A percentile compares a stretch with the other conserved stretches of the same genome.
Conservation (phyloP, 108 stramenopile species). For the Tribonema minus region DNA sequence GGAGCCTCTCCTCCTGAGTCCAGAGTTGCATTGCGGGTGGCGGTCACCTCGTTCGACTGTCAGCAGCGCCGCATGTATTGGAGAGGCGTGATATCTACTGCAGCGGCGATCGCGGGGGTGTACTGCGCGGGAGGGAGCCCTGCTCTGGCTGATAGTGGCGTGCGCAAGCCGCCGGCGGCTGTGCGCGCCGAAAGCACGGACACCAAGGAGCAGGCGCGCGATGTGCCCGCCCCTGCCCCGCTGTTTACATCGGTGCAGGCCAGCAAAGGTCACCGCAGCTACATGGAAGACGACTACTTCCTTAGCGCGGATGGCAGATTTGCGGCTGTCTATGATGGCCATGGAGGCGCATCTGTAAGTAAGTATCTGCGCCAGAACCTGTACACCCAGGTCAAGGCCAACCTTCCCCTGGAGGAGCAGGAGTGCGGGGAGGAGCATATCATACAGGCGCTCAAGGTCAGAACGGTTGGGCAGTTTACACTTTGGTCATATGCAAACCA, state of each 20-base stretch:
- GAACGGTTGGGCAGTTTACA: background rate
- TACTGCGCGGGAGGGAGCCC: background rate
- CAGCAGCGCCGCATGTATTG: too few species aligned
- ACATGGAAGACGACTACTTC: constrained; percentile 48
- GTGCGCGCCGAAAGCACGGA: background rate
- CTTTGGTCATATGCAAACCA: too few species aligned
- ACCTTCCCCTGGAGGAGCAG: constrained; percentile 7
- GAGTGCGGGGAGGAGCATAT: background rate
- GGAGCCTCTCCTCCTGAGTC: too few species aligned
- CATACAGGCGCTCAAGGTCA: constrained; percentile 1
- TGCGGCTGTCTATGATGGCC: constrained; percentile 40
- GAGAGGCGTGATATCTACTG: background rate
- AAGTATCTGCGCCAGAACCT: constrained; percentile 33
- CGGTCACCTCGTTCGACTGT: too few species aligned
- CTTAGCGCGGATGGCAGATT: constrained; percentile 20
- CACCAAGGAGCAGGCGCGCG: background rate
- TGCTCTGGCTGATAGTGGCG: background rate
- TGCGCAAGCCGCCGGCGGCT: background rate
- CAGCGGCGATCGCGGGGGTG: background rate
- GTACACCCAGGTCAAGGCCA: constrained; percentile 25
- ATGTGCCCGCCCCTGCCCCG: background rate
- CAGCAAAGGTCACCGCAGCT: constrained; percentile 24
- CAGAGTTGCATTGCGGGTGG: too few species aligned
- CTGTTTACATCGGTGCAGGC: background rate
- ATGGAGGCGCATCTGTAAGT: constrained; percentile 32